Evolutionary conservation across 108 stramenopile species (phyloP).

Genomic region (Skeletonema grethae): DNA sequence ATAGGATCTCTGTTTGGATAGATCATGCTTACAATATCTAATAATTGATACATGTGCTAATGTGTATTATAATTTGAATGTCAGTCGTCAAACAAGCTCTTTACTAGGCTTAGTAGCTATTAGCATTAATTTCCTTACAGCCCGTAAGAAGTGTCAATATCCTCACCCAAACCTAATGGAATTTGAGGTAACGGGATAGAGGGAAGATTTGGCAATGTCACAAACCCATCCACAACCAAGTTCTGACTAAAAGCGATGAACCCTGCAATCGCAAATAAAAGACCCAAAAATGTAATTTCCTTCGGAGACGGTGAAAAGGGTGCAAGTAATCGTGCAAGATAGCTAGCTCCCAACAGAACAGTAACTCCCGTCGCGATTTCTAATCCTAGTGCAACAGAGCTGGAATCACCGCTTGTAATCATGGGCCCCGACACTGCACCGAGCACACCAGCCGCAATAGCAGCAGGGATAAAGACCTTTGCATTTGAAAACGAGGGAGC

Average conservation of each 20-base stretch:
- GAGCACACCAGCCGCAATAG: conserved; percentile 66
- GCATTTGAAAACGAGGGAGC: conserved; percentile 74
- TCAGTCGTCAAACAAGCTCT: conserved; percentile 1
- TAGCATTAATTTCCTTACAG: not conserved
- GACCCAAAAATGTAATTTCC: conserved; percentile 81
- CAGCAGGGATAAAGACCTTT: conserved; percentile 73
- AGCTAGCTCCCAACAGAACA: conserved; percentile 65
- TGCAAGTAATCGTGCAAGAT: conserved; percentile 67
- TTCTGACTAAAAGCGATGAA: conserved; percentile 88
- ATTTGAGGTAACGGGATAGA: conserved; percentile 50
- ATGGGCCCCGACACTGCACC: conserved; percentile 75
- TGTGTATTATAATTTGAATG: conserved; percentile 3
- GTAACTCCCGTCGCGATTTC: conserved; percentile 75
- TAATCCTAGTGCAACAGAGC: conserved; percentile 64
- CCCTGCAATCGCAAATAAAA: conserved; percentile 81
- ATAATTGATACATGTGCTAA: conserved; percentile 9
- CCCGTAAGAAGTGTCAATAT: conserved; percentile 36
- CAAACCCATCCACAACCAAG: conserved; percentile 84
- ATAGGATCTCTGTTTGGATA: not conserved
- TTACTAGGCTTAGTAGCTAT: not conserved
- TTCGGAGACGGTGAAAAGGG: conserved; percentile 79
- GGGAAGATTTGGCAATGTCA: conserved; percentile 44
- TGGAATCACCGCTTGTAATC: conserved; percentile 78
- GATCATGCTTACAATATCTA: not conserved
- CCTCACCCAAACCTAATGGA: conserved; percentile 48